Conservation (phyloP, 768 basidiomycete species). For the Chalciporus pseudorubinellus region DNA sequence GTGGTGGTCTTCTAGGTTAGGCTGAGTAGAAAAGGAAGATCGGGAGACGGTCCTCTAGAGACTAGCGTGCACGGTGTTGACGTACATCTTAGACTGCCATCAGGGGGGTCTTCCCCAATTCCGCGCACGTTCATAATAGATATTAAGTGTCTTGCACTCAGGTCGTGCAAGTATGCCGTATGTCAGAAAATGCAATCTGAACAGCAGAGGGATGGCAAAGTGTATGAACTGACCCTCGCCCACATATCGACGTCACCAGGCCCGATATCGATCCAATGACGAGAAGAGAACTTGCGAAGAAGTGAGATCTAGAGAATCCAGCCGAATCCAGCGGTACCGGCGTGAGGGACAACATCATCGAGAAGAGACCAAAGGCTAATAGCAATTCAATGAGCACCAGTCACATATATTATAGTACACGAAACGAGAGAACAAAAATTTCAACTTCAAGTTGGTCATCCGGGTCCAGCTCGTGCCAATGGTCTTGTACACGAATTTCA, state of each 20-base stretch:
- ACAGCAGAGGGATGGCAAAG: no score
- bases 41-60: neutral
- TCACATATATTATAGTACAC: neutral
- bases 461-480: no score
- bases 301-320: neutral
- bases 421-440: neutral
- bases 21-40: neutral
- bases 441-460: no score
- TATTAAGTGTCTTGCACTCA: neutral
- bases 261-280: neutral
- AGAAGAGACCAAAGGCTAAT: no score
- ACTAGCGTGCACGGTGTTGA: neutral
- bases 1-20: neutral
- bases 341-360: no score
- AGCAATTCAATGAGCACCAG: no score
- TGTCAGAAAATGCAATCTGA: no score
- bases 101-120: neutral
- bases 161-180: no score
- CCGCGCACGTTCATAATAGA: no score
- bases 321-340: no score
- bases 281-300: neutral
- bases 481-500: neutral
- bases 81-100: neutral
- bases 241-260: neutral
- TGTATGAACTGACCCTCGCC: no score